phyloP scores from a whole-genome alignment of 2,329 filamentous ascomycete species.

The Fusarium gaditjirri region DNA sequence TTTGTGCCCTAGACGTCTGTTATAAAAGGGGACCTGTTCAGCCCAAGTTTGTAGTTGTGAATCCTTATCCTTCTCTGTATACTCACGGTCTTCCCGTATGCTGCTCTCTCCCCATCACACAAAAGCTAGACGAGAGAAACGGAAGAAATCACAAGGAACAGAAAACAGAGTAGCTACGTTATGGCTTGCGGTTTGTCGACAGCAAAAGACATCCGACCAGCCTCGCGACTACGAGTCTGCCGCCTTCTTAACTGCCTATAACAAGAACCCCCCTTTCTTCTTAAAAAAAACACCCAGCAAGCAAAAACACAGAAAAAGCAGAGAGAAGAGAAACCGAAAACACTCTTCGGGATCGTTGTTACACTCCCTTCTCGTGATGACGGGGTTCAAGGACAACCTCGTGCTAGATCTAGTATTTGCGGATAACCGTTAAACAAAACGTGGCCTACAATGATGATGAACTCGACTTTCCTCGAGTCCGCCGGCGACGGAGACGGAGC shows the following conservation, averaged over 20 bases:
- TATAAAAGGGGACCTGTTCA: conserved; percentile 36
- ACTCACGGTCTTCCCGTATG: conserved; percentile 7
- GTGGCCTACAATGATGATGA: conserved; percentile 39
- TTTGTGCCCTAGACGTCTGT: conserved; percentile 13
- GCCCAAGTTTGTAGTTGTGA: conserved; percentile 15
- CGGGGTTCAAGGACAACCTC: conserved; percentile 39
- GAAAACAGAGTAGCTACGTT: conserved; percentile 33
- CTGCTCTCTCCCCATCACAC: background rate
- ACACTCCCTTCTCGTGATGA: conserved; percentile 40
- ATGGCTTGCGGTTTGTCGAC: conserved; percentile 44
- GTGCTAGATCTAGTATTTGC: conserved; percentile 42
- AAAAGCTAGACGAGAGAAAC: conserved; percentile 14
- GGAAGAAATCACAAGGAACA: conserved; percentile 6
- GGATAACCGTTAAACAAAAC: conserved; percentile 32
- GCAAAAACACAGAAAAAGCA: conserved; percentile 1
- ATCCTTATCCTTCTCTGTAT: conserved; percentile 23
- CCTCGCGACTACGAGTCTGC: conserved; percentile 44
- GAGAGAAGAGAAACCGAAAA: conserved; percentile 12
- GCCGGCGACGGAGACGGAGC: conserved; percentile 27
- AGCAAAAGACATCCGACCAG: conserved; percentile 41
- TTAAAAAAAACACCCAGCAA: background rate
- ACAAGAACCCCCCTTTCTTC: conserved; percentile 25
- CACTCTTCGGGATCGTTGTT: conserved; percentile 4
- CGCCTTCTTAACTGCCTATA: conserved; percentile 44
- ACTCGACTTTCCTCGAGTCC: conserved; percentile 39